Evolutionary conservation across 768 basidiomycete genomes (phyloP).

Genomic region (Termitomyces heimii): DNA sequence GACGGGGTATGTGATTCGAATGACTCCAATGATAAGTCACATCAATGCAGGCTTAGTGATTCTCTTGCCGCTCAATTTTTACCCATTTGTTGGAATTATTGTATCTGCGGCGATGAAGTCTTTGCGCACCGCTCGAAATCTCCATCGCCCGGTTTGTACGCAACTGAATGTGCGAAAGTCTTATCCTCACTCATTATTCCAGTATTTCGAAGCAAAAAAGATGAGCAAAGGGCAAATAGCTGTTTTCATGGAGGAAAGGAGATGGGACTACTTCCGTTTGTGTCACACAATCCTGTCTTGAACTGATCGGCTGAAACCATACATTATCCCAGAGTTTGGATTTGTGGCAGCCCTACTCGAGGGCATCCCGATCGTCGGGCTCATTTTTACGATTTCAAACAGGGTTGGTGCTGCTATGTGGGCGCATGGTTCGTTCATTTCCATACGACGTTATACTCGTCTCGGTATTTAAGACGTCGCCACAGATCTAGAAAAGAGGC

Average conservation of each 20-base stretch:
- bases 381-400: conserved; percentile 82
- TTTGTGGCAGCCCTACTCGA: conserved; percentile 81
- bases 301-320: background rate
- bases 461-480: background rate
- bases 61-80: conserved; percentile 56
- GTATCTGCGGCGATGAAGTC: conserved; percentile 62
- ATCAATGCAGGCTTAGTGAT: conserved; percentile 32
- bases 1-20: conserved; percentile 30
- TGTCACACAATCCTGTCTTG: background rate
- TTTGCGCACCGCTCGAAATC: conserved; percentile 56
- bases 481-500: conserved; percentile 58
- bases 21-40: background rate
- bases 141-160: conserved; percentile 58
- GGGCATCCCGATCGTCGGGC: conserved; percentile 72
- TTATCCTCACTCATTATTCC: conserved; percentile 3
- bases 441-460: background rate
- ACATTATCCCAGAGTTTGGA: conserved; percentile 65
- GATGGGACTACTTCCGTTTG: conserved; percentile 81
- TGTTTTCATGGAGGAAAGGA: conserved; percentile 82
- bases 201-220: conserved; percentile 84
- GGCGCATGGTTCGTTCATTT: conserved; percentile 56
- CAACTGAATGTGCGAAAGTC: background rate
- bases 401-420: conserved; percentile 94
- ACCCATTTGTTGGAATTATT: conserved; percentile 63
- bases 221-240: conserved; percentile 69